These are phyloP conservation scores for Raphanus sativus DNA, from an alignment of 345 rosid genomes.

Conservation along the genomic window DNA sequence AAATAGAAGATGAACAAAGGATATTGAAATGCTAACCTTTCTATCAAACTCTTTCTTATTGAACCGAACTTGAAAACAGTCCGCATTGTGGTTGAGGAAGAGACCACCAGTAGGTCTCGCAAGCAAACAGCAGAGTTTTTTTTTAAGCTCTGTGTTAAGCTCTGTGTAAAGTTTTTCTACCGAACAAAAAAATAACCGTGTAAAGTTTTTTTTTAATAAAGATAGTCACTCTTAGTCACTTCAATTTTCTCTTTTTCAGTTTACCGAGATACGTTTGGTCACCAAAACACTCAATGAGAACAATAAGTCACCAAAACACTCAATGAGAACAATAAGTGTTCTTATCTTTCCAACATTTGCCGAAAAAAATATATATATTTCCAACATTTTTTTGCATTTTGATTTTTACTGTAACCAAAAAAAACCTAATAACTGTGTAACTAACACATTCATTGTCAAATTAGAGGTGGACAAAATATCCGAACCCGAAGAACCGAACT, in stretches of 20 bases:
- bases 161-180: background rate
- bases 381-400: background rate
- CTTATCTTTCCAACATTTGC: background rate
- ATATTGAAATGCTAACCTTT: background rate
- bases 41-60: background rate
- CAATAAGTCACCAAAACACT: too few relatives aligned
- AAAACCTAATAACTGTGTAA: background rate
- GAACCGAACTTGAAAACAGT: background rate
- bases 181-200: background rate
- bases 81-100: background rate
- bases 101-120: background rate
- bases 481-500: background rate
- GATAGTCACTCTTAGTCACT: background rate
- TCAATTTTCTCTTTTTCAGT: background rate
- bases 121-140: background rate
- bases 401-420: background rate
- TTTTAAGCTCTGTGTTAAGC: background rate
- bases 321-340: background rate
- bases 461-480: background rate
- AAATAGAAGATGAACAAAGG: background rate
- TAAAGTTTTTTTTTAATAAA: background rate
- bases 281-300: background rate
- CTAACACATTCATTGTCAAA: background rate
- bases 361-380: background rate
- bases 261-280: background rate